phyloP scores from a whole-genome alignment of 1,284 basidiomycete genomes.

The Melampsora americana region DNA sequence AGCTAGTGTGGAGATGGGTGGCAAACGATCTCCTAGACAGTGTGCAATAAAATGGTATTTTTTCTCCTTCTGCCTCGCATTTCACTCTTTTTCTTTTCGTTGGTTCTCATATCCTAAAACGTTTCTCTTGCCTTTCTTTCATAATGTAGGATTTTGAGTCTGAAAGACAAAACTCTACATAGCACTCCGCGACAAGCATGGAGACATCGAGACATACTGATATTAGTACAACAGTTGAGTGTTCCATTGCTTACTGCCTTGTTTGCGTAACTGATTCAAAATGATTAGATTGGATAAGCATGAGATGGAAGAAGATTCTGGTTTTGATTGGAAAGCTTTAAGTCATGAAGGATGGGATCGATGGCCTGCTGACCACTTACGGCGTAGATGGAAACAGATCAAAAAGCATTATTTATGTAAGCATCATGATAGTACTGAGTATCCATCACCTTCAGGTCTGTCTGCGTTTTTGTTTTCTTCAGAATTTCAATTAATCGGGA shows the following conservation, averaged over 20 bases:
- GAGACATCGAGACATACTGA: slow-evolving; percentile 69
- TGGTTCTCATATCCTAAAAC: not conserved
- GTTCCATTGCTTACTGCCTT: slow-evolving; percentile 1
- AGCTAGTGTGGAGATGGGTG: slow-evolving; percentile 71
- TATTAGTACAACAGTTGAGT: slow-evolving; percentile 72
- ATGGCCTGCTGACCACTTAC: slow-evolving; percentile 73
- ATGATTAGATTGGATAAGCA: slow-evolving; percentile 65
- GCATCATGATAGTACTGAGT: not conserved
- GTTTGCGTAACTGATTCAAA: slow-evolving; percentile 15
- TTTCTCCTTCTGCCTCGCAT: not conserved
- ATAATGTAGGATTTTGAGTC: slow-evolving; percentile 64
- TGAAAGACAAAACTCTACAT: slow-evolving; percentile 68
- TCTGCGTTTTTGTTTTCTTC: not conserved
- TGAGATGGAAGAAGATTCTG: slow-evolving; percentile 71
- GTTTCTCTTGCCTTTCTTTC: slow-evolving; percentile 36
- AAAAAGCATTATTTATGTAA: slow-evolving; percentile 57
- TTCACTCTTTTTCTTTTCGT: not conserved
- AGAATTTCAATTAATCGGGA: not conserved
- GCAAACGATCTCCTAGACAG: slow-evolving; percentile 69
- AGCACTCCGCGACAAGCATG: slow-evolving; percentile 68
- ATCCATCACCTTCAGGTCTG: slow-evolving; percentile 1
- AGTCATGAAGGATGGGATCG: slow-evolving; percentile 70
- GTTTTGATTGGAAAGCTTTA: slow-evolving; percentile 74
- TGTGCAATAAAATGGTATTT: slow-evolving; percentile 75
- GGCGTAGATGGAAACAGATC: slow-evolving; percentile 72